Conservation (phyloP, 2,329 filamentous ascomycete genomes). For the Xenoacremonium recifei region DNA sequence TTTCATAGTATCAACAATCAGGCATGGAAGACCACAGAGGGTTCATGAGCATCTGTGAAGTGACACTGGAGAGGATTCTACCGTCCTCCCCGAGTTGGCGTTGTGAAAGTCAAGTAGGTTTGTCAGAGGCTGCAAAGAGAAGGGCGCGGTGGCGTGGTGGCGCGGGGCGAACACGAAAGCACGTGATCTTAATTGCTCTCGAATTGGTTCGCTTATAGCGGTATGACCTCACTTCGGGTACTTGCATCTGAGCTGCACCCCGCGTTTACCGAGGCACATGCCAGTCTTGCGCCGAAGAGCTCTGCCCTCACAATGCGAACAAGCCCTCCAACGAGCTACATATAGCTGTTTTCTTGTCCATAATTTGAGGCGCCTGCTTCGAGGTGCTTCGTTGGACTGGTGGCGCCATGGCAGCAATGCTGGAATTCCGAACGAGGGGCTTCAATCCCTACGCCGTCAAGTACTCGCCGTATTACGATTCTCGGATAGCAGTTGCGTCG, state of each 20-base stretch:
- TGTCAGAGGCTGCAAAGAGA: too few relatives aligned
- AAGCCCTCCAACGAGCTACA: constrained; percentile 8
- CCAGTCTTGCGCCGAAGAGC: constrained; percentile 11
- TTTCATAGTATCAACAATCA: constrained; percentile 46
- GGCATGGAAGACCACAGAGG: neutral
- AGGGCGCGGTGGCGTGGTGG: constrained; percentile 14
- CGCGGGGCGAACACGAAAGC: constrained; percentile 19
- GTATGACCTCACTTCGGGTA: constrained; percentile 17
- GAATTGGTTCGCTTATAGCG: constrained; percentile 13
- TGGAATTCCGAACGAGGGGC: constrained; percentile 90
- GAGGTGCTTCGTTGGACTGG: constrained; percentile 2
- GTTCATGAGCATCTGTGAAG: too few relatives aligned
- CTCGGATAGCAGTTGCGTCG: constrained; percentile 82
- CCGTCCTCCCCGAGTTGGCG: too few relatives aligned
- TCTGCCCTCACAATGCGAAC: constrained; percentile 7
- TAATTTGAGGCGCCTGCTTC: constrained; percentile 17
- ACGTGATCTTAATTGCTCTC: constrained; percentile 18
- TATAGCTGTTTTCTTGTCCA: constrained; percentile 12
- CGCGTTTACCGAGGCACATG: constrained; percentile 37
- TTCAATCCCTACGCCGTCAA: constrained; percentile 97
- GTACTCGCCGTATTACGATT: constrained; percentile 98
- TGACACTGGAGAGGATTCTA: too few relatives aligned
- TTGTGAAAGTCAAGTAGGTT: too few relatives aligned
- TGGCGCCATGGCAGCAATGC: constrained; percentile 62
- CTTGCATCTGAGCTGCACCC: constrained; percentile 19